phyloP scores from a whole-genome alignment of 2,329 filamentous ascomycete genomes.

The Camptophora hylomeconis region DNA sequence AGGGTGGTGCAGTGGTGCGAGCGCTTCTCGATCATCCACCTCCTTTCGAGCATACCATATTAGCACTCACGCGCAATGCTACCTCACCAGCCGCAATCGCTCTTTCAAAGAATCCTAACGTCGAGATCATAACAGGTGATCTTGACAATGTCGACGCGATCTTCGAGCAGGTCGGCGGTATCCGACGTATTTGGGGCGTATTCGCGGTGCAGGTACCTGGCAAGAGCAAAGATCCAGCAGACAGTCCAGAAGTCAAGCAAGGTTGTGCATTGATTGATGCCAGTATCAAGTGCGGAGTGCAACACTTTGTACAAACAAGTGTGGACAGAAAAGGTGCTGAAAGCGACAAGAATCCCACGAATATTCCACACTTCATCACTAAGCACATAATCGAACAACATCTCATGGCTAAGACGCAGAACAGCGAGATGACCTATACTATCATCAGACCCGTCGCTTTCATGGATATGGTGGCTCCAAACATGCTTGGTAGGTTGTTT shows the following conservation, averaged over 20 bases:
- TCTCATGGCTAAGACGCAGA: conserved; percentile 35
- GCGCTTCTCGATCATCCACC: conserved; percentile 20
- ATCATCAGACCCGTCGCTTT: conserved; percentile 51
- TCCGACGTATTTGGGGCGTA: conserved; percentile 42
- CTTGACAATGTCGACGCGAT: conserved; percentile 38
- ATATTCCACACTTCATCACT: conserved; percentile 48
- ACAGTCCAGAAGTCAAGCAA: conserved; percentile 37
- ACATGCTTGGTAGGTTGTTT: conserved; percentile 37
- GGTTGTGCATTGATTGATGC: conserved; percentile 47
- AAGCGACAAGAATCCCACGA: conserved; percentile 39
- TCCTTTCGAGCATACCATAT: conserved; percentile 33
- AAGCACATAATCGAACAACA: conserved; percentile 52
- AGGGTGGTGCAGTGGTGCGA: conserved; percentile 25
- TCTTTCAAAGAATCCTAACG: conserved; percentile 29
- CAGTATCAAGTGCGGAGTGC: conserved; percentile 41
- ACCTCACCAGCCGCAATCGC: conserved; percentile 36
- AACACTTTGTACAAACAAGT: conserved; percentile 50
- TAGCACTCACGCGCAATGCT: conserved; percentile 36
- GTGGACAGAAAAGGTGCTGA: conserved; percentile 50
- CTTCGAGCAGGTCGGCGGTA: conserved; percentile 33
- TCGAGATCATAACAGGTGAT: conserved; percentile 46
- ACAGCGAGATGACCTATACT: conserved; percentile 43
- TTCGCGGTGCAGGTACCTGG: conserved; percentile 45
- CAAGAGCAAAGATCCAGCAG: conserved; percentile 22
- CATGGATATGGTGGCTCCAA: conserved; percentile 42